Conservation (phyloP, 2,329 filamentous ascomycete genomes). For the Falciphora oryzae region DNA sequence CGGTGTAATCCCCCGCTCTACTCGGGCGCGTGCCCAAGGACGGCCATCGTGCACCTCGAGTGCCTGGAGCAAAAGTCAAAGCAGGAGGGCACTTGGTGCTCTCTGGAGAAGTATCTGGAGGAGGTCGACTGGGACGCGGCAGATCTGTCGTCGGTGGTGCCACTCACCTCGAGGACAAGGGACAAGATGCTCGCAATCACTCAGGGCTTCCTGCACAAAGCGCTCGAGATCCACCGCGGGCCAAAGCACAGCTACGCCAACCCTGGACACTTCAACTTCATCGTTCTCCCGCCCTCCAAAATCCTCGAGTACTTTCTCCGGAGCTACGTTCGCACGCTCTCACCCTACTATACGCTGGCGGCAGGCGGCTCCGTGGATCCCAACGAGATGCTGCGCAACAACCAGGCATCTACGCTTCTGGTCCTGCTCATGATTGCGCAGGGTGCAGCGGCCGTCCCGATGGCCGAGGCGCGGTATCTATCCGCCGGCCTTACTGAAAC, state of each 20-base stretch:
- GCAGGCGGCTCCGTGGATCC: slow-evolving; percentile 55
- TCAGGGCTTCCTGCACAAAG: slow-evolving; percentile 64
- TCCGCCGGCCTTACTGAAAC: slow-evolving; percentile 64
- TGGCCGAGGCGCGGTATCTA: slow-evolving; percentile 58
- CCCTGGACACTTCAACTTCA: slow-evolving; percentile 45
- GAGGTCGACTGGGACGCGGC: slow-evolving; percentile 29
- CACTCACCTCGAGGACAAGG: slow-evolving; percentile 45
- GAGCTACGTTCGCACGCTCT: slow-evolving; percentile 60
- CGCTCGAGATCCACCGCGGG: slow-evolving; percentile 60
- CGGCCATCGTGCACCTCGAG: slow-evolving; percentile 46
- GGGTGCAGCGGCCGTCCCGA: slow-evolving; percentile 60
- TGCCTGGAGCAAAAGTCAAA: slow-evolving; percentile 44
- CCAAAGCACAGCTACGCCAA: slow-evolving; percentile 36
- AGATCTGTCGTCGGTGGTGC: slow-evolving; percentile 36
- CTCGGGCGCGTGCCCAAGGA: slow-evolving; percentile 40
- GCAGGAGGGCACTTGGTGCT: slow-evolving; percentile 40
- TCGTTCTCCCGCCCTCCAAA: slow-evolving; percentile 59
- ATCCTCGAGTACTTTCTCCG: slow-evolving; percentile 63
- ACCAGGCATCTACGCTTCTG: slow-evolving; percentile 59
- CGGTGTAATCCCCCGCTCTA: slow-evolving; percentile 42
- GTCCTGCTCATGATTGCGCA: slow-evolving; percentile 69
- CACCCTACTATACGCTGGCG: slow-evolving; percentile 60
- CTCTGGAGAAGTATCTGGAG: slow-evolving; percentile 36
- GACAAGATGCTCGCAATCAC: slow-evolving; percentile 69
- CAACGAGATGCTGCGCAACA: slow-evolving; percentile 62